Percentiles rank a stretch among this genome's conserved stretches.
phyloP scores from a whole-genome alignment of 805 yeast genomes.

The Nadsonia fulvescens region DNA sequence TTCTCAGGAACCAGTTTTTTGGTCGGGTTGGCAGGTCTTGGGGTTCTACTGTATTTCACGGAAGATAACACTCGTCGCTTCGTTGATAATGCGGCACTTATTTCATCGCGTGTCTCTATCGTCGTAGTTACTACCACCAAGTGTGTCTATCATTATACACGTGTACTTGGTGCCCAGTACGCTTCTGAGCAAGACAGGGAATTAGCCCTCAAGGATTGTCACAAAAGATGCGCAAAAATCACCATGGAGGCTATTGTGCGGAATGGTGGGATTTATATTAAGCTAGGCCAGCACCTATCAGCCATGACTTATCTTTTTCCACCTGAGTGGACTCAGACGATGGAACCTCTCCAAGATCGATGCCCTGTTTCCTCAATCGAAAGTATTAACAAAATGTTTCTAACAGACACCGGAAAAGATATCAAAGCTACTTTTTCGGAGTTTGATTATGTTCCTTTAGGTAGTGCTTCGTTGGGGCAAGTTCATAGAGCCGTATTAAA shows the following conservation, averaged over 20 bases:
- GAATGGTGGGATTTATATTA: slow-evolving; percentile 88
- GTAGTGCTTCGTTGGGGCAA: slow-evolving; percentile 92
- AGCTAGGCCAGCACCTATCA: slow-evolving; percentile 83
- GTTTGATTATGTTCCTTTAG: slow-evolving; percentile 63
- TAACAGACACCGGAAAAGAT: slow-evolving; percentile 40
- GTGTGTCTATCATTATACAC: slow-evolving; percentile 57
- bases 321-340: slow-evolving; percentile 84
- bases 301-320: slow-evolving; percentile 89
- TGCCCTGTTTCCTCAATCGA: slow-evolving; percentile 69
- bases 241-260: slow-evolving; percentile 62
- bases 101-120: slow-evolving; percentile 13
- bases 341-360: slow-evolving; percentile 80
- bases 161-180: slow-evolving; percentile 30
- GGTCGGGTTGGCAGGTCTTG: no score
- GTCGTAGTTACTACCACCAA: slow-evolving; percentile 37
- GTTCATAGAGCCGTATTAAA: slow-evolving; percentile 65
- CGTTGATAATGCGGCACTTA: slow-evolving; percentile 10
- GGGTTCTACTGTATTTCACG: no score
- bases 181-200: slow-evolving; percentile 27
- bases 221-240: slow-evolving; percentile 55
- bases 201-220: slow-evolving; percentile 45
- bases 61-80: no score
- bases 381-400: slow-evolving; percentile 51
- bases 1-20: no score
- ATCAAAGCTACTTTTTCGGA: slow-evolving; percentile 47